Evolutionary conservation across 495 filamentous ascomycete genomes (phyloP), one percentile per base, ranked within the genome.

Genomic region (Aspergillus hancockii): DNA sequence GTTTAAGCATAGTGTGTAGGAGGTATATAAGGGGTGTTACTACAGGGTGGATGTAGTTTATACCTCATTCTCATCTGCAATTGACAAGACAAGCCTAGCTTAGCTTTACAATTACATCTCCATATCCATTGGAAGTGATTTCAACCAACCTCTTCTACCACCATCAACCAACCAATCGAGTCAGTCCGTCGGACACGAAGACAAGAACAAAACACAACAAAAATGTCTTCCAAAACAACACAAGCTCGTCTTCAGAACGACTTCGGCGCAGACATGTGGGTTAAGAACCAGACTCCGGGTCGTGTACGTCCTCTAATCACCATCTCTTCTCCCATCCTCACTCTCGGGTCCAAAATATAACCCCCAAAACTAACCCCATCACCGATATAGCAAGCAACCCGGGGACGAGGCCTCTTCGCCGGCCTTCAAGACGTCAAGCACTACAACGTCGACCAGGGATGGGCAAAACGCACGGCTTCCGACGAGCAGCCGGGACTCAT

Each of bases 371-470:
- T n/a, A n/a, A n/a, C n/a, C n/a, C n/a, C n/a, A n/a, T n/a, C n/a
- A n/a, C n/a, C n/a, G n/a, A n/a, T n/a, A 57, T 34, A 76, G 74
- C 71, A 66, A 45, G 47, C 72, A 30, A 76, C 74, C 9, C 62
- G 67, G 16, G 76, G 76, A 50, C 70, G 76, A 14, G 76, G 76
- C 25, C 73, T 79, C 49, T 79, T 79, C 60, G 74, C 76, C 40
- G 76, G 76, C 7, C 65, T 79, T 6, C 76, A 79, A 54, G 76
- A 79, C 46, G 63, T 64, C 13, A 79, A 79, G 61, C 66, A 70
- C 54, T 79, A 79, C 52, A 77, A 76, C 13, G 76, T 79, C 12
- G 74, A 78, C 8, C 46, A 56, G 13, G 76, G 76, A 30, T 79
- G 74, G 74, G 76, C 76, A 34, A 68, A 67, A 49, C 58, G 65